Evolutionary conservation across 2,329 filamentous ascomycete species (phyloP), one percentile per base, ranked within the genome.

Genomic region (Microdochium trichocladiopsis): DNA sequence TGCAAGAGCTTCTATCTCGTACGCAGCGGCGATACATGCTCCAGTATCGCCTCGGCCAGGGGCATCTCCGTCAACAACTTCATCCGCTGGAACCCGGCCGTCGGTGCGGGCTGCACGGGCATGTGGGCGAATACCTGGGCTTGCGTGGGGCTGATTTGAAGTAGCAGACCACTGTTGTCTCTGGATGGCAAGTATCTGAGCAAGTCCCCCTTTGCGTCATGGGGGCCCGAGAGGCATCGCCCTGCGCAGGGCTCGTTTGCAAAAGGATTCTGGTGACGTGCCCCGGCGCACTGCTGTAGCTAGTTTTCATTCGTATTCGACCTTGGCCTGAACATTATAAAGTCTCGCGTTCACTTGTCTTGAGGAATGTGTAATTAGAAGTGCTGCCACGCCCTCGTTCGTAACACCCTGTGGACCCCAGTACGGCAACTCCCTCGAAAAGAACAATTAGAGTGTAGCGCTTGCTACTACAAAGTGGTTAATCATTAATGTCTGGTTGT

Each of bases 1-100:
- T 59, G 11, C 49, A 28, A 3, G 8, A 37, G 6, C 25, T 50
- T 50, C 48, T 16, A 41, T 18, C 16, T 21, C 8, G 48, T 50
- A 4, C 11, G 11, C 18, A 16, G n/a, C 48, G 48, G 48, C 28
- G 18, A 36, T 9, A 21, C 21, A 8, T 50, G 31, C 49, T 9
- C 10, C 49, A 22, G 18, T 11, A 41, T 50, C 28, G 14, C 33
- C 16, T 10, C 18, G 4, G 23, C 18, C 31, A 21, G 37, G 28
- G 31, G 6, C 31, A 50, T 50, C 10, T 37, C 28, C 49, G 28
- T 36, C 31, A 2, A 37, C 3, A 25, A 50, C 33, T 50, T 50
- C 16, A 10, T 24, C 3, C 31, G 31, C 31, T 50, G 31, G 49
- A 50, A 50, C 49, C 49, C 49, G 11, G 25, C 28, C 33, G 21